Evolutionary conservation across 306 rosid genomes (phyloP).

Genomic region (Potentilla sterilis): DNA sequence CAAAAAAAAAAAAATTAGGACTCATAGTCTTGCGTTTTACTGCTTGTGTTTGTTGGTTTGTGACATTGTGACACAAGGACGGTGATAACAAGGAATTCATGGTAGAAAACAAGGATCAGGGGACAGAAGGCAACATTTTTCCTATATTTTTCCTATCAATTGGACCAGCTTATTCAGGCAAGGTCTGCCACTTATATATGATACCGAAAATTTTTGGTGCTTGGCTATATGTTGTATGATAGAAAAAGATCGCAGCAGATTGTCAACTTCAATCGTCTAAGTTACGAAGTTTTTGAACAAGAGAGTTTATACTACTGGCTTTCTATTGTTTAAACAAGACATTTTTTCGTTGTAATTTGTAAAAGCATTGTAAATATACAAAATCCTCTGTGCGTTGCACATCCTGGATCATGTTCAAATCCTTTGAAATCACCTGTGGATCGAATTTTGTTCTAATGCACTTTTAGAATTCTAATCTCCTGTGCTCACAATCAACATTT

Average conservation of each 20-base stretch:
- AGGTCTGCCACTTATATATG: not conserved
- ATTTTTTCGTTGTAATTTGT: not conserved
- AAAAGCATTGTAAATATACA: not conserved
- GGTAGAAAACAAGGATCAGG: not conserved
- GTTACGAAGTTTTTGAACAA: not conserved
- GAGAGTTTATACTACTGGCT: too few species aligned
- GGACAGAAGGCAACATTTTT: not conserved
- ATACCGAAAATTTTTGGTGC: not conserved
- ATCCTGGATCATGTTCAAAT: not conserved
- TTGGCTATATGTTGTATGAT: too few species aligned
- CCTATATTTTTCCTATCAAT: not conserved
- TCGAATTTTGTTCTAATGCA: not conserved
- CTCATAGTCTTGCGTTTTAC: not conserved
- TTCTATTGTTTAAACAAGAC: too few species aligned
- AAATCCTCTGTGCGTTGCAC: not conserved
- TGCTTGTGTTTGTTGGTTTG: constrained; percentile 18
- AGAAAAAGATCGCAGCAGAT: not conserved
- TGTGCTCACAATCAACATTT: not conserved
- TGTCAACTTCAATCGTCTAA: not conserved
- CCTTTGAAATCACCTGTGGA: not conserved
- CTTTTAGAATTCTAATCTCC: not conserved
- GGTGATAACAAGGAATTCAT: constrained; percentile 5
- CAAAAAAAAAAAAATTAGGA: not conserved
- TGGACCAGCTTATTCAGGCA: not conserved
- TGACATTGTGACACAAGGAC: not conserved